Evolutionary conservation across 495 filamentous ascomycete genomes (phyloP).

Genomic region (Extremus antarcticus): DNA sequence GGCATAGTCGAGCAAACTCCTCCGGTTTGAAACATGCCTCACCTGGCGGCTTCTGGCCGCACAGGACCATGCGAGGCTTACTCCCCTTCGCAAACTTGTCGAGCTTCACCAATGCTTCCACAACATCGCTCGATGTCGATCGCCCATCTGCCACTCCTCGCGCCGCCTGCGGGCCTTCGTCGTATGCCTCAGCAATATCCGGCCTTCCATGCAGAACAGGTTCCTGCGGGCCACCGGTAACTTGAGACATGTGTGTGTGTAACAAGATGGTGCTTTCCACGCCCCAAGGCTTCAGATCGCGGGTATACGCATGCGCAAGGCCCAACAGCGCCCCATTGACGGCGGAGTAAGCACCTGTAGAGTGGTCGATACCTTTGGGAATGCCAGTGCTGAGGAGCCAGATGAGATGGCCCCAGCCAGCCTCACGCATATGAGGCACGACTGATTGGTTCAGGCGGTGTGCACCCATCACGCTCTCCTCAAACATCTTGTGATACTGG

Average conservation of each 20-base stretch:
- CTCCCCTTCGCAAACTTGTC: no score
- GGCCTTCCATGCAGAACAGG: neutral
- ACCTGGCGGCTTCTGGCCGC: no score
- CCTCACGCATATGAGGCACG: slow-evolving; percentile 11
- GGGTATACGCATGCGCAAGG: neutral
- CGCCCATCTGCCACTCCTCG: no score
- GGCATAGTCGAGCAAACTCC: no score
- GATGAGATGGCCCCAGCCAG: slow-evolving; percentile 1
- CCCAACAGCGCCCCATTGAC: slow-evolving; percentile 7
- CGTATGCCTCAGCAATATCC: slow-evolving; percentile 4
- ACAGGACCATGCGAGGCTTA: no score
- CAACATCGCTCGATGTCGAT: no score
- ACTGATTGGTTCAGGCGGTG: slow-evolving; percentile 23
- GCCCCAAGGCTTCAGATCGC: slow-evolving; percentile 10
- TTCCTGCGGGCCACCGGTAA: slow-evolving; percentile 2
- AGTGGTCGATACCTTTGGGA: neutral
- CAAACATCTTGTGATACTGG: slow-evolving; percentile 19
- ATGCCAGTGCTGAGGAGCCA: slow-evolving; percentile 5
- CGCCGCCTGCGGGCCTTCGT: slow-evolving; percentile 7
- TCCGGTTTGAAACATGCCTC: no score
- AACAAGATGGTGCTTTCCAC: slow-evolving; percentile 8
- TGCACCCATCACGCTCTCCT: slow-evolving; percentile 22
- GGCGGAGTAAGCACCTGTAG: slow-evolving; percentile 11
- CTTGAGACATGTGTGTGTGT: slow-evolving; percentile 1
- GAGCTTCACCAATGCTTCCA: no score